Conservation (phyloP, 345 rosid genomes). For the Cochlearia excelsa region DNA sequence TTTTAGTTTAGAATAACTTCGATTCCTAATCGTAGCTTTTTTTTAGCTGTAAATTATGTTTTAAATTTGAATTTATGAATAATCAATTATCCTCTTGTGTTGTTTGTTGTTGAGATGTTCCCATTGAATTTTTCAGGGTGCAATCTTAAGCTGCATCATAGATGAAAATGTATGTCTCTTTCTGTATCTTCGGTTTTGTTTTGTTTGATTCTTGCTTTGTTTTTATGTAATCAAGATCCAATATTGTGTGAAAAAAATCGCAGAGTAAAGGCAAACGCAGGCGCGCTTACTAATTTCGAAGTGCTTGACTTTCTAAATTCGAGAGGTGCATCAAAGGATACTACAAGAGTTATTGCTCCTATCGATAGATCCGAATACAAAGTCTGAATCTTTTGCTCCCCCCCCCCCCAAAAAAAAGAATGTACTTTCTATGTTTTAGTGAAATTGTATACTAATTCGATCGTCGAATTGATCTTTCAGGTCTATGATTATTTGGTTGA, state of each 20-base stretch:
- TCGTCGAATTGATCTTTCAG: slow-evolving; percentile 30
- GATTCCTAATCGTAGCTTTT: no score
- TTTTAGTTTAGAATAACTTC: no score
- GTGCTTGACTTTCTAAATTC: slow-evolving; percentile 61
- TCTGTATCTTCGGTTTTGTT: background rate
- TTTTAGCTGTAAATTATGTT: no score
- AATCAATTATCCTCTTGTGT: no score
- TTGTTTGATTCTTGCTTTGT: background rate
- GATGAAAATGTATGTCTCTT: slow-evolving; percentile 28
- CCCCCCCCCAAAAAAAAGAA: background rate
- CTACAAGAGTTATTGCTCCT: slow-evolving; percentile 59
- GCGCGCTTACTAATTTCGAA: slow-evolving; percentile 70
- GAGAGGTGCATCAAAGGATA: slow-evolving; percentile 71
- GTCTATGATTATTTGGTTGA: slow-evolving; percentile 69
- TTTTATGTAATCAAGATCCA: background rate
- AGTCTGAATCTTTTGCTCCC: slow-evolving; percentile 32
- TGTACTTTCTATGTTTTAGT: background rate
- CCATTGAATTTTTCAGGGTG: background rate
- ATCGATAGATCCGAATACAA: slow-evolving; percentile 64
- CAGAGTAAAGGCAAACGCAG: slow-evolving; percentile 74
- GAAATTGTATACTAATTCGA: slow-evolving; percentile 14
- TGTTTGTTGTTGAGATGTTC: background rate
- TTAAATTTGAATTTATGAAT: no score
- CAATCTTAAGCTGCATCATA: slow-evolving; percentile 1
- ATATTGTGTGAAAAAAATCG: slow-evolving; percentile 9